phyloP scores from a whole-genome alignment of 805 yeast species.

The Candida manassasensis region DNA sequence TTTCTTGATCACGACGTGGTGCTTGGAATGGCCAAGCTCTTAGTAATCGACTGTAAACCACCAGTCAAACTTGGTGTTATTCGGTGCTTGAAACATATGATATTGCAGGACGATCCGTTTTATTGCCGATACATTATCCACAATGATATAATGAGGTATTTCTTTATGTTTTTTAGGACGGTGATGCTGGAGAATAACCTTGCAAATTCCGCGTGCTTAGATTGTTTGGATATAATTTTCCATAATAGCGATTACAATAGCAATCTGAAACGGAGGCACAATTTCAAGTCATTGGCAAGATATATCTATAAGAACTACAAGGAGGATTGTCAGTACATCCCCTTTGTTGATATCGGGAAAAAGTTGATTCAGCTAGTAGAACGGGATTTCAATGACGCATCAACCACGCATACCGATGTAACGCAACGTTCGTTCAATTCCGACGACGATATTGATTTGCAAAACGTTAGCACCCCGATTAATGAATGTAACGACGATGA shows the following conservation, averaged over 20 bases:
- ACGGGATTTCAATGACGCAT: slow-evolving; percentile 8
- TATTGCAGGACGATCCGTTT: slow-evolving; percentile 57
- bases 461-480: slow-evolving; percentile 26
- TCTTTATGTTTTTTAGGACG: slow-evolving; percentile 46
- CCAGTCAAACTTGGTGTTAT: slow-evolving; percentile 64
- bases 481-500: slow-evolving; percentile 7
- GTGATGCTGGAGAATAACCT: slow-evolving; percentile 53
- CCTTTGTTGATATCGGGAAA: slow-evolving; percentile 27
- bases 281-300: slow-evolving; percentile 25
- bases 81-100: slow-evolving; percentile 60
- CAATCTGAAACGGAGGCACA: slow-evolving; percentile 13
- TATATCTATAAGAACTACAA: slow-evolving; percentile 29
- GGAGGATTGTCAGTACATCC: slow-evolving; percentile 14
- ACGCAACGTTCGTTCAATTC: slow-evolving; percentile 11
- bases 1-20: slow-evolving; percentile 57
- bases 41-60: slow-evolving; percentile 37
- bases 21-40: slow-evolving; percentile 48
- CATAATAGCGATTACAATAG: slow-evolving; percentile 19
- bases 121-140: slow-evolving; percentile 56
- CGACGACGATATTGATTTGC: slow-evolving; percentile 17
- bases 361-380: slow-evolving; percentile 23
- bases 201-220: slow-evolving; percentile 71
- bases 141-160: slow-evolving; percentile 45
- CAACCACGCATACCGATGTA: neutral
- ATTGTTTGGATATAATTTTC: slow-evolving; percentile 48